Conservation (phyloP, 345 rosid species). For the rapeseed (Brassica napus) region DNA sequence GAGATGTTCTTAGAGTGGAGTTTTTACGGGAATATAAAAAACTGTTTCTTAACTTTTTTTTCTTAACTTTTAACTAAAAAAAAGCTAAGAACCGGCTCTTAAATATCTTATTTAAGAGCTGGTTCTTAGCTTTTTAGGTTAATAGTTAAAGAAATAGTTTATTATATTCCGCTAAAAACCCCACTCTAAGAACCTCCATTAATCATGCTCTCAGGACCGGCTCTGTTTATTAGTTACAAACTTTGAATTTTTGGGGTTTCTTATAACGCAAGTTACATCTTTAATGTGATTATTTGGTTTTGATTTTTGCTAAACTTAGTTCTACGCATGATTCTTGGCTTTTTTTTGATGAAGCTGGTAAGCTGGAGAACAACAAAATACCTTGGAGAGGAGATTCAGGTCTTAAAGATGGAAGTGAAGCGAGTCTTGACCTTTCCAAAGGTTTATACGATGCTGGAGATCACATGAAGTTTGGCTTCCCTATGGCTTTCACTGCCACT, state of each 20-base stretch:
- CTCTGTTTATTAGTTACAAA: not conserved
- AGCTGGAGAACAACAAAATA: conserved; percentile 63
- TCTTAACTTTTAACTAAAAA: too few species aligned
- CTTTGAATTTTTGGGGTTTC: not conserved
- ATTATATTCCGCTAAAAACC: too few species aligned
- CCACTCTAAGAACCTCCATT: too few species aligned
- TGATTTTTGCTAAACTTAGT: not conserved
- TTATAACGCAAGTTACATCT: not conserved
- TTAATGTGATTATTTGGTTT: not conserved
- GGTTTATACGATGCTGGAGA: conserved; percentile 97
- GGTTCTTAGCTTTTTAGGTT: too few species aligned
- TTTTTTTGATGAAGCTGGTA: conserved; percentile 56
- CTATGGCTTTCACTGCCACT: conserved; percentile 90
- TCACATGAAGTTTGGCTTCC: conserved; percentile 87
- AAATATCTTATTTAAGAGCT: too few species aligned
- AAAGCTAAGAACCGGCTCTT: too few species aligned
- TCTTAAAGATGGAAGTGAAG: conserved; percentile 64
- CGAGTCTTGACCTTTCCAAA: conserved; percentile 63
- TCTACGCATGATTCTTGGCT: not conserved
- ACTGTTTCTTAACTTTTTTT: too few species aligned
- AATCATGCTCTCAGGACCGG: too few species aligned
- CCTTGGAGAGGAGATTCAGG: conserved; percentile 89
- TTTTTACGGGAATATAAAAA: too few species aligned
- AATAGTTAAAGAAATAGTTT: too few species aligned
- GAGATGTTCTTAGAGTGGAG: too few species aligned